These are phyloP conservation scores for Leptographium wingfieldii DNA, from an alignment of 2,329 filamentous ascomycete genomes.

Conservation along the genomic window DNA sequence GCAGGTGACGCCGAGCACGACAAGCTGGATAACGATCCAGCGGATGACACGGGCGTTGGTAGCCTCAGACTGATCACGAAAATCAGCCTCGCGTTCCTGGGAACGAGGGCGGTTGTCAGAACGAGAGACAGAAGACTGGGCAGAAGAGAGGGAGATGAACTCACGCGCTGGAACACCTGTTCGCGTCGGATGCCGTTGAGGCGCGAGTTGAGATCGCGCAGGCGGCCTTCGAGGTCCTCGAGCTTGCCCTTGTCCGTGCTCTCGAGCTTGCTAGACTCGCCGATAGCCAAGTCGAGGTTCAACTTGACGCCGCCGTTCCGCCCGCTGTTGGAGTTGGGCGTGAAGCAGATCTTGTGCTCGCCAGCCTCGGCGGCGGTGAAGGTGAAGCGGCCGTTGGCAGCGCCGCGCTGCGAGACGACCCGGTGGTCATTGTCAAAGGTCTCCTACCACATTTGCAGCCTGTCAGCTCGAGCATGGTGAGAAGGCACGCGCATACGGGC, in stretches of 20 bases:
- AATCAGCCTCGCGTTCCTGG: constrained; percentile 93
- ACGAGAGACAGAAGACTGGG: background rate
- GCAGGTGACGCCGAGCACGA: constrained; percentile 74
- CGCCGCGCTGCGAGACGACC: constrained; percentile 76
- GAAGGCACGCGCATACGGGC: background rate
- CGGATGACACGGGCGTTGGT: constrained; percentile 86
- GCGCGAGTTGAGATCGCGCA: constrained; percentile 78
- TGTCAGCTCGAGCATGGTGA: background rate
- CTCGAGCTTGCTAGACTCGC: constrained; percentile 88
- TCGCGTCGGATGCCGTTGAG: constrained; percentile 83
- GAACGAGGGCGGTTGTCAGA: background rate
- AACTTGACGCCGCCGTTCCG: constrained; percentile 68
- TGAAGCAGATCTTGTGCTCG: constrained; percentile 93
- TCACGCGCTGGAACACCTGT: constrained; percentile 89
- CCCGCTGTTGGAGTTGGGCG: constrained; percentile 61
- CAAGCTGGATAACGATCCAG: constrained; percentile 86
- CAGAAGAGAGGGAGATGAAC: constrained; percentile 15
- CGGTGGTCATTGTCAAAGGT: constrained; percentile 96
- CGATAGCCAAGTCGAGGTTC: constrained; percentile 81
- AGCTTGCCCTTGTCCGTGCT: constrained; percentile 90
- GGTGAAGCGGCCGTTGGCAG: constrained; percentile 71
- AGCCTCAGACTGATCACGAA: constrained; percentile 90
- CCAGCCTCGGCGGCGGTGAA: constrained; percentile 92
- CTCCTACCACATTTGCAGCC: constrained; percentile 39
- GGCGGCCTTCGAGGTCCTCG: constrained; percentile 73